Evolutionary conservation across 2,329 filamentous ascomycete genomes (phyloP).

Genomic region (Byssoonygena ceratinophila): DNA sequence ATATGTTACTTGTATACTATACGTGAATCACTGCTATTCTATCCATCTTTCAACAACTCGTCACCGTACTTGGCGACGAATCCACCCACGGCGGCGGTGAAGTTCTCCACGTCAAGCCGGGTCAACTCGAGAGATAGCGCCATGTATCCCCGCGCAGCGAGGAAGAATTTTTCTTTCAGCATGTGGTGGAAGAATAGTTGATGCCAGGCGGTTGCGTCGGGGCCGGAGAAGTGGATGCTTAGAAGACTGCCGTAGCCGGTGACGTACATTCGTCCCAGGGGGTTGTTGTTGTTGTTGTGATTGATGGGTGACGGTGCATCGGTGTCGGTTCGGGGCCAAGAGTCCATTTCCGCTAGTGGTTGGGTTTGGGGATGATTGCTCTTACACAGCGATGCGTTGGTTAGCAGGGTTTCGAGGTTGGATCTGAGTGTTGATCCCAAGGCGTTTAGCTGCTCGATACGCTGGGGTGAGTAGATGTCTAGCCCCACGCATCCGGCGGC

Average conservation of each 20-base stretch:
- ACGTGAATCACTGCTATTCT: no score
- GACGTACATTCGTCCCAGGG: conserved; percentile 21
- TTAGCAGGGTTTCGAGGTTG: conserved; percentile 17
- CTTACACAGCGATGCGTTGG: background rate
- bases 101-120: background rate
- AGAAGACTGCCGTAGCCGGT: conserved; percentile 26
- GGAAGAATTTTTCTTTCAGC: conserved; percentile 22
- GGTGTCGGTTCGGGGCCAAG: background rate
- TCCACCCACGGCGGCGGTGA: background rate
- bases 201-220: conserved; percentile 17
- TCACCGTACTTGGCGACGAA: background rate
- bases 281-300: no score
- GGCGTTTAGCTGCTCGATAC: conserved; percentile 20
- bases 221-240: conserved; percentile 22
- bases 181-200: conserved; percentile 25
- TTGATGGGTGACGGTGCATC: no score
- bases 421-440: conserved; percentile 22
- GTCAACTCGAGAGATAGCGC: conserved; percentile 24
- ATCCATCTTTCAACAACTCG: background rate
- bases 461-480: conserved; percentile 18
- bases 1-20: no score
- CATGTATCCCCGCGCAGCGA: conserved; percentile 26
- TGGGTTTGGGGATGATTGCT: no score
- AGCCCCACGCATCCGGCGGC: conserved; percentile 41
- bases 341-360: background rate